Evolutionary conservation across 2,329 filamentous ascomycete species (phyloP).

Genomic region (Epicoccum sorghinum): DNA sequence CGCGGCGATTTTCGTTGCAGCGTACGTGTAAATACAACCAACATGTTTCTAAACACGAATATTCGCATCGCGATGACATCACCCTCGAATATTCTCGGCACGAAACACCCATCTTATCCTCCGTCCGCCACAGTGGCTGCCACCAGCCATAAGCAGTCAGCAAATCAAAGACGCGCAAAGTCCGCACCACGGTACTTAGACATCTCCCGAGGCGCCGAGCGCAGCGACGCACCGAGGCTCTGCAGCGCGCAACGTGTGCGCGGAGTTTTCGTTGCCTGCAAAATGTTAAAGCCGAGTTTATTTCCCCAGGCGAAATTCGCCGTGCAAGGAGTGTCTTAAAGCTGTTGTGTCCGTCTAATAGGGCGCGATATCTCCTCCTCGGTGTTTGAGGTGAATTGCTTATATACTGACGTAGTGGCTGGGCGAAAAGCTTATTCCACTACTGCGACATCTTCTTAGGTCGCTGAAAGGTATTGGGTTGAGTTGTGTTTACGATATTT

Average conservation of each 20-base stretch:
- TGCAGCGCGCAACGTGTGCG: background rate
- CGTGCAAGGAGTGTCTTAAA: background rate
- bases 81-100: background rate
- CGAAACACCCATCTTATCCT: background rate
- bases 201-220: background rate
- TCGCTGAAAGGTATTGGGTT: too few relatives aligned
- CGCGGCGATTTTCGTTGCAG: too few relatives aligned
- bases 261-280: background rate
- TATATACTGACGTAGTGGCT: background rate
- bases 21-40: too few relatives aligned
- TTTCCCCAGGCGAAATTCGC: background rate
- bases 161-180: background rate
- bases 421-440: too few relatives aligned
- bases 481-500: too few relatives aligned
- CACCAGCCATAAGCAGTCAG: background rate
- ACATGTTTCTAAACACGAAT: too few relatives aligned
- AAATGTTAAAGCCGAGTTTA: background rate
- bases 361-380: background rate
- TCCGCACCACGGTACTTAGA: background rate
- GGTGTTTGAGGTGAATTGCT: background rate
- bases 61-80: background rate
- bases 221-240: background rate
- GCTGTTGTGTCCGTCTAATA: background rate
- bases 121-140: background rate
- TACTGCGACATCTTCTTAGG: too few relatives aligned